A percentile compares a stretch with the other conserved stretches of the same genome.
These are phyloP conservation scores for Kregervanrija fluxuum DNA, from an alignment of 805 yeast species.

Conservation along the genomic window DNA sequence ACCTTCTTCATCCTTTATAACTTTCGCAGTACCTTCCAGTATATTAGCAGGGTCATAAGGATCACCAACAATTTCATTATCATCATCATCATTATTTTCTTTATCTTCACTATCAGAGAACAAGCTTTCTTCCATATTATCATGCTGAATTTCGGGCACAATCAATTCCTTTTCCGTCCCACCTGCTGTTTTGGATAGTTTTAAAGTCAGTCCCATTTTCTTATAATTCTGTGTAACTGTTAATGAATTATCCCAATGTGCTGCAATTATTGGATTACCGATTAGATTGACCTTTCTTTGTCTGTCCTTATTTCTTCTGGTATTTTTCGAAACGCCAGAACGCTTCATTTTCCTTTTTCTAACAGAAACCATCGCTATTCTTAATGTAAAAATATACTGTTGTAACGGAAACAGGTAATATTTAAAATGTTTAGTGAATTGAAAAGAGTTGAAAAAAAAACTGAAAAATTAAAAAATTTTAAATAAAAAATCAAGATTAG, in stretches of 20 bases:
- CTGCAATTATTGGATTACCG: slow-evolving; percentile 77
- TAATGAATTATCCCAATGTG: slow-evolving; percentile 79
- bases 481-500: background rate
- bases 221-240: slow-evolving; percentile 85
- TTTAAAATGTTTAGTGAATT: no score
- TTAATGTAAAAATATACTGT: background rate
- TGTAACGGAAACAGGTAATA: background rate
- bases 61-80: slow-evolving; percentile 27
- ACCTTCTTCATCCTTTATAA: slow-evolving; percentile 63
- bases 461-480: background rate
- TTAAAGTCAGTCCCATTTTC: slow-evolving; percentile 65
- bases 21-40: slow-evolving; percentile 72
- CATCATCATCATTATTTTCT: slow-evolving; percentile 30
- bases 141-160: slow-evolving; percentile 22
- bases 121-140: slow-evolving; percentile 11
- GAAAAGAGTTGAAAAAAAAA: background rate
- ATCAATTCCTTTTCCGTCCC: slow-evolving; percentile 63
- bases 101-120: slow-evolving; percentile 25
- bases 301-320: slow-evolving; percentile 65
- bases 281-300: slow-evolving; percentile 59
- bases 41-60: slow-evolving; percentile 53
- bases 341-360: slow-evolving; percentile 81
- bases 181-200: slow-evolving; percentile 65
- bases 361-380: slow-evolving; percentile 37
- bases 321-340: slow-evolving; percentile 60